Percentiles rank a stretch among this genome's conserved stretches.
These are phyloP conservation scores for Ogataea parapolymorpha DNA, from an alignment of 805 yeast species.

Conservation along the genomic window DNA sequence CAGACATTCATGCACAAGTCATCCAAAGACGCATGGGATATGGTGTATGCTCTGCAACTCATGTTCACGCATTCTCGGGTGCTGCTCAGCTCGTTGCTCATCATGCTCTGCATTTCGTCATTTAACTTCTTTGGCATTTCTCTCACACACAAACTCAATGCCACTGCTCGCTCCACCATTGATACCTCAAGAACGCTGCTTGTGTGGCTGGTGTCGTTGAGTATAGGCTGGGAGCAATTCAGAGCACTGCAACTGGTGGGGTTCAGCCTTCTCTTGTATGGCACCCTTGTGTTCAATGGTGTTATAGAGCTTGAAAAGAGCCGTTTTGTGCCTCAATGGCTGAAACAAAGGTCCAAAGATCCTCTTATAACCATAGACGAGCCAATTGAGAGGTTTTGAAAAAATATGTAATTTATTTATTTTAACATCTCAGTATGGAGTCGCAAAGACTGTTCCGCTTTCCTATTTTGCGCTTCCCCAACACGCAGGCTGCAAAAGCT, in stretches of 20 bases:
- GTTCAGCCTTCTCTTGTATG: constrained; percentile 59
- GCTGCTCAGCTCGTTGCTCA: constrained; percentile 52
- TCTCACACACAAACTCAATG: constrained; percentile 60
- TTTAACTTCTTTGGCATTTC: constrained; percentile 76
- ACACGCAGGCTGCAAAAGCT: constrained; percentile 66
- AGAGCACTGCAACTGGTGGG: constrained; percentile 60
- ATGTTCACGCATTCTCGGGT: constrained; percentile 43
- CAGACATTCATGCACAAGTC: constrained; percentile 40
- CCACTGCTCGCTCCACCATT: constrained; percentile 75
- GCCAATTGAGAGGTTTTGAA: constrained; percentile 37
- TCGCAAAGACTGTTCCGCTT: constrained; percentile 60
- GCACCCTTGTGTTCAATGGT: constrained; percentile 72
- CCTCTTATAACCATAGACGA: constrained; percentile 37
- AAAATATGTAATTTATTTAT: not conserved
- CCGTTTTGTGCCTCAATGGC: constrained; percentile 44
- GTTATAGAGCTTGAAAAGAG: constrained; percentile 53
- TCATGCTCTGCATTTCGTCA: constrained; percentile 67
- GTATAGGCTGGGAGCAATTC: constrained; percentile 74
- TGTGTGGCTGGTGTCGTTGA: constrained; percentile 70
- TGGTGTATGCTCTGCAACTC: constrained; percentile 47
- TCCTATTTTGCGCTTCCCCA: constrained; percentile 60
- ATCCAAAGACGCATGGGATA: constrained; percentile 51
- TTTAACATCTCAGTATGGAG: constrained; percentile 25
- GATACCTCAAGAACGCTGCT: constrained; percentile 73
- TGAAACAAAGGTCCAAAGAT: constrained; percentile 30